Evolutionary conservation across 192 early-diverging fungal species (phyloP).

Genomic region (Lobulomyces angularis): DNA sequence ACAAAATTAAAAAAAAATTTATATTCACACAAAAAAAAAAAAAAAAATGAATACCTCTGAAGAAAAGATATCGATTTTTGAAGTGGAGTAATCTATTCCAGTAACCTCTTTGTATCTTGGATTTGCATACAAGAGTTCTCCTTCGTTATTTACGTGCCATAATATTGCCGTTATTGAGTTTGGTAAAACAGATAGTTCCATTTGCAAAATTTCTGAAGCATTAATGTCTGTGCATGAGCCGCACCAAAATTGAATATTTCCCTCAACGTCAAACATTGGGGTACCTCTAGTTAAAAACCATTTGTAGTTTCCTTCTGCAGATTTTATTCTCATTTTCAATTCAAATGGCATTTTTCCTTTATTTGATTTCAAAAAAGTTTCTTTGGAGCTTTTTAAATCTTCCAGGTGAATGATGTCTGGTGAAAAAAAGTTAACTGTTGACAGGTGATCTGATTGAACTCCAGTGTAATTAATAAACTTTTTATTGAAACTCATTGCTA

Average conservation of each 20-base stretch:
- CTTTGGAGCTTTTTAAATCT: conserved; percentile 1
- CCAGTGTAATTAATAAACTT: conserved; percentile 7
- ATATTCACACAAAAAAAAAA: too few species aligned
- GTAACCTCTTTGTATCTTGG: too few species aligned
- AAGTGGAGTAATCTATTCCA: too few species aligned
- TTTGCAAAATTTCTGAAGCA: conserved; percentile 1
- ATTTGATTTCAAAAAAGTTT: conserved; percentile 2
- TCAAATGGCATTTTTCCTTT: conserved; percentile 6
- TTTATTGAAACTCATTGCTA: conserved; percentile 6
- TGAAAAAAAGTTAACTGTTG: background rate
- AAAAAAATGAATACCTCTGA: too few species aligned
- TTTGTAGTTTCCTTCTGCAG: background rate
- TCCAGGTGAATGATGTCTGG: conserved; percentile 5
- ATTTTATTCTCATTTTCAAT: conserved; percentile 7
- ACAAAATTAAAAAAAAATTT: too few species aligned
- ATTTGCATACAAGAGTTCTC: too few species aligned
- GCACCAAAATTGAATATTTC: conserved; percentile 6
- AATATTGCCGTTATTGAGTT: too few species aligned
- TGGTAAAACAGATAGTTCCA: too few species aligned
- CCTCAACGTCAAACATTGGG: conserved; percentile 4
- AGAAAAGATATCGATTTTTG: too few species aligned
- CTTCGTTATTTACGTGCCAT: too few species aligned
- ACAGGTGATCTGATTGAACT: conserved; percentile 6
- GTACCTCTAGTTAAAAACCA: conserved; percentile 11
- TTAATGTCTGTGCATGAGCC: conserved; percentile 9